Percentiles rank a stretch among this genome's conserved stretches.
Conservation (phyloP, 169 alveolate genomes). For the Eimeria praecox region DNA sequence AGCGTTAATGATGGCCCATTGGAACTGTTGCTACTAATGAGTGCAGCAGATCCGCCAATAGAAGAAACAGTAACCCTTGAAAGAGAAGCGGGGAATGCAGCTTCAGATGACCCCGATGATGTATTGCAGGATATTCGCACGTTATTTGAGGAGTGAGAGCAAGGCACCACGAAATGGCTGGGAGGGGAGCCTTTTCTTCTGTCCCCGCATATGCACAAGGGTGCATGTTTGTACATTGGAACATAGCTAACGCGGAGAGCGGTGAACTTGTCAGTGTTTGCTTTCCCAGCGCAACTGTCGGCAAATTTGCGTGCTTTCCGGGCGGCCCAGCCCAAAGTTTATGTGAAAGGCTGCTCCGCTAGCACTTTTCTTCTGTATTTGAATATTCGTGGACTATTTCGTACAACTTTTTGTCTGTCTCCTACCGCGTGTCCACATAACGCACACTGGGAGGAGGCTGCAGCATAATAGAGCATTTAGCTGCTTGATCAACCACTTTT, state of each 20-base stretch:
- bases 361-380: neutral
- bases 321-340: neutral
- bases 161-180: neutral
- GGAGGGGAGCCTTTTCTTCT: neutral
- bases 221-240: neutral
- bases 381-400: neutral
- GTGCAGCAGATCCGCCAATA: conserved; percentile 15
- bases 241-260: neutral
- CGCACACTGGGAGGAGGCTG: neutral
- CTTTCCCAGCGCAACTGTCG: neutral
- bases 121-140: neutral
- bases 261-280: neutral
- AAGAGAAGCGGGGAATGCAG: conserved; percentile 20
- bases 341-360: neutral
- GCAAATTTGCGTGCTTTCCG: neutral
- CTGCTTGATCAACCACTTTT: neutral
- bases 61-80: conserved; percentile 16
- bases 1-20: conserved; percentile 17
- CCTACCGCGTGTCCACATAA: neutral
- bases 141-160: conserved; percentile 20
- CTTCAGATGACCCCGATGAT: conserved; percentile 22
- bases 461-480: neutral
- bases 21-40: conserved; percentile 42
- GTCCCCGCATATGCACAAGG: neutral
- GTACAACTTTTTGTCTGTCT: neutral